These are phyloP conservation scores for Zoysia matrella DNA, from an alignment of 202 grass and related monocot genomes.

Conservation along the genomic window DNA sequence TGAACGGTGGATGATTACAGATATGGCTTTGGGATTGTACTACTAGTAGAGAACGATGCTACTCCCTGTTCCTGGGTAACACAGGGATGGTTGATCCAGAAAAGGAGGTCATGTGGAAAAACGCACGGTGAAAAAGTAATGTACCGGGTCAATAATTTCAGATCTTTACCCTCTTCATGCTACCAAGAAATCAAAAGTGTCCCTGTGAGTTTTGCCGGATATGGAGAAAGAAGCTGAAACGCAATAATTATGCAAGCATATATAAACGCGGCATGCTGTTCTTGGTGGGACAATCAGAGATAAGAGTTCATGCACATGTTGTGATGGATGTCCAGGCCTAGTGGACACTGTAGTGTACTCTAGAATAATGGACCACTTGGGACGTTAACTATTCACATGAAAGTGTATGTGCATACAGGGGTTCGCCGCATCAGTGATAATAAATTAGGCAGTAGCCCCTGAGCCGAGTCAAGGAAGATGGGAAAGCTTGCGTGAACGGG, in stretches of 20 bases:
- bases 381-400: constrained; percentile 35
- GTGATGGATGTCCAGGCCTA: constrained; percentile 45
- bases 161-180: background rate
- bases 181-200: constrained; percentile 42
- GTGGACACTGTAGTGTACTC: constrained; percentile 20
- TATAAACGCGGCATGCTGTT: constrained; percentile 36
- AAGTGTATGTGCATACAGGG: background rate
- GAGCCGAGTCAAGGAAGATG: background rate
- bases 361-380: constrained; percentile 19
- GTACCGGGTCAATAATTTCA: background rate
- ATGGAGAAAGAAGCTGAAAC: constrained; percentile 24
- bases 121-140: constrained; percentile 14
- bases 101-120: constrained; percentile 20
- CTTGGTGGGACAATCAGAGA: constrained; percentile 49
- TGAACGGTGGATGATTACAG: background rate
- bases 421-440: background rate
- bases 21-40: background rate
- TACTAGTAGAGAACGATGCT: too few species aligned
- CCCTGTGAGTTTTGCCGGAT: constrained; percentile 23
- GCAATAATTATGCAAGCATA: constrained; percentile 36
- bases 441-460: background rate
- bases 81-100: constrained; percentile 13
- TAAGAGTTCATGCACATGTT: constrained; percentile 42
- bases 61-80: background rate
- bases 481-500: background rate